phyloP scores from a whole-genome alignment of 2,329 filamentous ascomycete species.

The Coniochaeta prunicola region DNA sequence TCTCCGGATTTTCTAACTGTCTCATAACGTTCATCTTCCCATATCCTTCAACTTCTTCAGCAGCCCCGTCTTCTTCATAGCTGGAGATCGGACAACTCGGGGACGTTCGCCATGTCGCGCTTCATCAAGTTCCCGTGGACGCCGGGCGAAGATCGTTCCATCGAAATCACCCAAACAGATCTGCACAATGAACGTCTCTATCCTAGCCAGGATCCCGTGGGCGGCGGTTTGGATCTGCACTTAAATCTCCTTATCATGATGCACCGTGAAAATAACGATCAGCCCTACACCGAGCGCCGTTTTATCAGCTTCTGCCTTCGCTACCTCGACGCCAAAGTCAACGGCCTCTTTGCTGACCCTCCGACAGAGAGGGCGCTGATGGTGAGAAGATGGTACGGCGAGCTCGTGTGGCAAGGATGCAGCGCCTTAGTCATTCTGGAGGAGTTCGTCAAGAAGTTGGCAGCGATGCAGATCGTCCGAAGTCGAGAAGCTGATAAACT shows the following conservation, averaged over 20 bases:
- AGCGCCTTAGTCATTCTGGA: neutral
- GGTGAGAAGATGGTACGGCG: neutral
- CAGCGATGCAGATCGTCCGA: neutral
- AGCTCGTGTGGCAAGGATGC: neutral
- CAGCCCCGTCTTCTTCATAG: neutral
- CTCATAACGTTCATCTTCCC: neutral
- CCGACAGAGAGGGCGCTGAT: neutral
- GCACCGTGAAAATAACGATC: too few relatives aligned
- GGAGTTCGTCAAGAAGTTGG: neutral
- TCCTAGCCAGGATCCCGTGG: too few relatives aligned
- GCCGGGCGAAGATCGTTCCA: neutral
- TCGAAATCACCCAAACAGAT: neutral
- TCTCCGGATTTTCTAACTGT: neutral
- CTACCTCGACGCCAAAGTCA: neutral
- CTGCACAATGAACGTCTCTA: too few relatives aligned
- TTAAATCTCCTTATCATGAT: too few relatives aligned
- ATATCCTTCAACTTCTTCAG: neutral
- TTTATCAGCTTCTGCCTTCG: neutral
- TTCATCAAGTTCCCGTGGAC: neutral
- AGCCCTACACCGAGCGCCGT: too few relatives aligned
- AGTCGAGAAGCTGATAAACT: too few relatives aligned
- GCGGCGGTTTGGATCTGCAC: too few relatives aligned
- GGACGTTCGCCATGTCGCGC: neutral
- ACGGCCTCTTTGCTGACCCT: neutral
- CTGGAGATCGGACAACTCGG: neutral